Conservation (phyloP, 2,329 filamentous ascomycete species). For the Colletotrichum neosansevieriae region DNA sequence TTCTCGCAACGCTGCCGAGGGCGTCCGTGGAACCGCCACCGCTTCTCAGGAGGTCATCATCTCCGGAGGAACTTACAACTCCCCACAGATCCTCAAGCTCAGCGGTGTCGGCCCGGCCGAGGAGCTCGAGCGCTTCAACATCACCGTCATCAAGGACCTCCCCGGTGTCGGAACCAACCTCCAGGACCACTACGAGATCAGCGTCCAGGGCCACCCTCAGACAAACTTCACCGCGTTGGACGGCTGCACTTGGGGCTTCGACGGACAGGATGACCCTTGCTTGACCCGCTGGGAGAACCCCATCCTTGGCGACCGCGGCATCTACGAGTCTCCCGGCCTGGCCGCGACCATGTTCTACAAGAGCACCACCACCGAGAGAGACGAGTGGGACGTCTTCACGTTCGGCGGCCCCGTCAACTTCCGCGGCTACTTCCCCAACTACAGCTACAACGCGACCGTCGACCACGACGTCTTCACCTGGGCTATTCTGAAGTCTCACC, state of each 20-base stretch:
- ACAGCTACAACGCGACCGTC: constrained; percentile 47
- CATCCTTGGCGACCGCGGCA: constrained; percentile 56
- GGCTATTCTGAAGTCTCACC: constrained; percentile 71
- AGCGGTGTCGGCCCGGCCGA: constrained; percentile 59
- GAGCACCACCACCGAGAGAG: constrained; percentile 44
- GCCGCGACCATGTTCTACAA: constrained; percentile 46
- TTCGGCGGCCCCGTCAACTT: constrained; percentile 55
- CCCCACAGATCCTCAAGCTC: constrained; percentile 65
- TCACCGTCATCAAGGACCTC: constrained; percentile 62
- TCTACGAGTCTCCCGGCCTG: constrained; percentile 44
- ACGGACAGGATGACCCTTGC: constrained; percentile 50
- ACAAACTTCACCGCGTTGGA: constrained; percentile 52
- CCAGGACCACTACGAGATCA: constrained; percentile 67
- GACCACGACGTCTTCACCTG: constrained; percentile 57
- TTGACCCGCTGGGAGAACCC: constrained; percentile 47
- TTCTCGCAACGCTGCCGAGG: constrained; percentile 43
- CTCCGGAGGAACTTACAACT: constrained; percentile 64
- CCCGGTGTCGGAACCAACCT: constrained; percentile 72
- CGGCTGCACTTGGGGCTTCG: constrained; percentile 46
- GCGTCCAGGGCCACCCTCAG: constrained; percentile 56
- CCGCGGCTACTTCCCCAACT: constrained; percentile 55
- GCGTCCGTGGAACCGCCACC: constrained; percentile 17
- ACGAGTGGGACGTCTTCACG: constrained; percentile 50
- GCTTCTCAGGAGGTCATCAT: constrained; percentile 63
- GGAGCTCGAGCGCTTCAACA: constrained; percentile 53